A percentile compares a stretch with the other conserved stretches of the same genome.
Evolutionary conservation across 352 stramenopile genomes (phyloP).

Genomic region (Peronospora destructor): DNA sequence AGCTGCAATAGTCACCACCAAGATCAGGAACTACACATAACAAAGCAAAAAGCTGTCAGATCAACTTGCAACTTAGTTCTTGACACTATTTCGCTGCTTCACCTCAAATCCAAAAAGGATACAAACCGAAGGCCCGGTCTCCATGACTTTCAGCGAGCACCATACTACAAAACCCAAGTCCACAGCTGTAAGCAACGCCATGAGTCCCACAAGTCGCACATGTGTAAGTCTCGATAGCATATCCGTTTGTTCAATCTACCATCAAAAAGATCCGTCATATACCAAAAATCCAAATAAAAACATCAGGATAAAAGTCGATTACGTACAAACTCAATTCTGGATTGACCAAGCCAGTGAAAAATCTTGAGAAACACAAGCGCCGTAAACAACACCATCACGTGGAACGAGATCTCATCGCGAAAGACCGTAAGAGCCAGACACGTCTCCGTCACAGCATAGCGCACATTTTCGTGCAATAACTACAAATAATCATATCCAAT

Average conservation of each 20-base stretch:
- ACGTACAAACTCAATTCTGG: slow-evolving; percentile 83
- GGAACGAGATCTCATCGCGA: slow-evolving; percentile 92
- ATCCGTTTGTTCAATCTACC: slow-evolving; percentile 86
- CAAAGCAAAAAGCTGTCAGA: slow-evolving; percentile 6
- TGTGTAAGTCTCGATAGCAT: slow-evolving; percentile 72
- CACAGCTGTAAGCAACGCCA: slow-evolving; percentile 77
- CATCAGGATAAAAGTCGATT: background rate
- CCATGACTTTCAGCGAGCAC: slow-evolving; percentile 72
- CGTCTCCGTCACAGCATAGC: slow-evolving; percentile 97
- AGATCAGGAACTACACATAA: slow-evolving; percentile 81
- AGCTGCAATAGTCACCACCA: slow-evolving; percentile 89
- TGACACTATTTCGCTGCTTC: background rate
- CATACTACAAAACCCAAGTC: slow-evolving; percentile 88
- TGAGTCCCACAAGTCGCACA: slow-evolving; percentile 82
- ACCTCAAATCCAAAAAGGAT: slow-evolving; percentile 97
- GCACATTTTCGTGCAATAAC: slow-evolving; percentile 93
- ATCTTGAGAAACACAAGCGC: slow-evolving; percentile 94
- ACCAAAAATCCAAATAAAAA: background rate
- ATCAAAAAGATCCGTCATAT: background rate
- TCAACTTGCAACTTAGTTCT: background rate
- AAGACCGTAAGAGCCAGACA: slow-evolving; percentile 99
- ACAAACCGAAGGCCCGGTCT: slow-evolving; percentile 86
- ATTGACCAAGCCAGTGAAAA: slow-evolving; percentile 89
- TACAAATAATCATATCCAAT: slow-evolving; percentile 25
- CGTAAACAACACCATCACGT: slow-evolving; percentile 93